Evolutionary conservation across 1,284 basidiomycete genomes (phyloP).

Genomic region (Ceratobasidium sp.): DNA sequence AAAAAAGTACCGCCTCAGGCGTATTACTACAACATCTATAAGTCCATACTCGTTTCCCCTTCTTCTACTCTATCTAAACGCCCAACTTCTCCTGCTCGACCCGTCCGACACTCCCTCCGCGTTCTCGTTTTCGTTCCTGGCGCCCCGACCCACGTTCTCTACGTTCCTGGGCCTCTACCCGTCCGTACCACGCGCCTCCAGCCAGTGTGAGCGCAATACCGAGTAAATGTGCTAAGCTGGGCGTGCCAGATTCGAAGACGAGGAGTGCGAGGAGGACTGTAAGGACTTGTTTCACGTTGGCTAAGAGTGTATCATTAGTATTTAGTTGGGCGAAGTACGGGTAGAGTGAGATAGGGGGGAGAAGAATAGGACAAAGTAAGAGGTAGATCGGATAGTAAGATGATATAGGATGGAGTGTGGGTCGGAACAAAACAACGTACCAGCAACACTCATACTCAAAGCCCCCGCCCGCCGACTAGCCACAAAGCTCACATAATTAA

Average conservation of each 20-base stretch:
- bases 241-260: constrained; percentile 85
- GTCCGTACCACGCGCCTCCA: constrained; percentile 88
- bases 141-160: neutral
- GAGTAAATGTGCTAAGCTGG: constrained; percentile 71
- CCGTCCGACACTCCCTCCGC: too few relatives aligned
- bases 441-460: constrained; percentile 88
- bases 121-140: too few relatives aligned
- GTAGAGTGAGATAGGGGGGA: neutral
- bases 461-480: constrained; percentile 91
- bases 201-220: constrained; percentile 86
- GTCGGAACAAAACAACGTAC: constrained; percentile 63
- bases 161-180: constrained; percentile 75
- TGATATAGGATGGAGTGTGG: too few relatives aligned
- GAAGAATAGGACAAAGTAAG: too few relatives aligned
- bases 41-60: too few relatives aligned
- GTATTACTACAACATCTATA: neutral
- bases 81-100: constrained; percentile 2
- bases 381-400: too few relatives aligned
- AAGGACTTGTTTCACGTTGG: constrained; percentile 94
- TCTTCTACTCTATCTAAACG: too few relatives aligned
- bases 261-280: constrained; percentile 87
- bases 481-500: constrained; percentile 93
- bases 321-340: too few relatives aligned
- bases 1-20: neutral
- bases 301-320: constrained; percentile 57